These are phyloP conservation scores for Crithidia acanthocephali DNA, from an alignment of 208 protist genomes.

Conservation along the genomic window DNA sequence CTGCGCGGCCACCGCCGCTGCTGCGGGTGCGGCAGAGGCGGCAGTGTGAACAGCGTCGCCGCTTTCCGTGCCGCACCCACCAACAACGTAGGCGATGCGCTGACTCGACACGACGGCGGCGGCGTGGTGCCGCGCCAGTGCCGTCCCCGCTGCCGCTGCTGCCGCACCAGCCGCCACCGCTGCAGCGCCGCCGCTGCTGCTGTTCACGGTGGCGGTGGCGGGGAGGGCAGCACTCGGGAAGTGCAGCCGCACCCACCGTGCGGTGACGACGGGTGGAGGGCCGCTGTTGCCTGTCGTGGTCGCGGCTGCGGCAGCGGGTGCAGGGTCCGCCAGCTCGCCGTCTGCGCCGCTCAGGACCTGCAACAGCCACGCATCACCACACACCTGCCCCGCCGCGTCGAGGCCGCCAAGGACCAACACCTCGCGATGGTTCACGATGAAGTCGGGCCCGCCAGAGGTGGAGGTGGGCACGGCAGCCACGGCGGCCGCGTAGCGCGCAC, in stretches of 20 bases:
- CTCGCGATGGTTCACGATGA: conserved; percentile 39
- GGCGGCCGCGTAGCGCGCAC: conserved; percentile 57
- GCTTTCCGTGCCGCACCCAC: conserved; percentile 30
- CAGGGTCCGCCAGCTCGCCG: conserved; percentile 24
- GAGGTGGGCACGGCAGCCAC: conserved; percentile 43
- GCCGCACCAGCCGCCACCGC: background rate
- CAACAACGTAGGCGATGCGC: conserved; percentile 61
- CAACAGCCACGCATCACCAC: conserved; percentile 80
- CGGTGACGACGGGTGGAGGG: conserved; percentile 11
- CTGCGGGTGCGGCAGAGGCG: too few species aligned
- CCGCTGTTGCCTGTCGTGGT: background rate
- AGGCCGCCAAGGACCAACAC: conserved; percentile 78
- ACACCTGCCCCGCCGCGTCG: conserved; percentile 45
- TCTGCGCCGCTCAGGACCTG: conserved; percentile 27
- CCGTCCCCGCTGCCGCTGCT: background rate
- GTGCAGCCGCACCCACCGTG: conserved; percentile 34
- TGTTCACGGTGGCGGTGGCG: background rate
- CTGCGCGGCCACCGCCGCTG: conserved; percentile 8
- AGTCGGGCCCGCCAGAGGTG: background rate
- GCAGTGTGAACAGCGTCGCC: too few species aligned
- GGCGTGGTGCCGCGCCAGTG: conserved; percentile 43
- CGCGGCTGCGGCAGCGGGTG: conserved; percentile 2
- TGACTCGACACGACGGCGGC: conserved; percentile 37
- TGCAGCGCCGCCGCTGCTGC: background rate
- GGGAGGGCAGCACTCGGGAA: background rate